A percentile compares a stretch with the other conserved stretches of the same genome.
Conservation (phyloP, 768 basidiomycete genomes). For the Lactarius evosmus region DNA sequence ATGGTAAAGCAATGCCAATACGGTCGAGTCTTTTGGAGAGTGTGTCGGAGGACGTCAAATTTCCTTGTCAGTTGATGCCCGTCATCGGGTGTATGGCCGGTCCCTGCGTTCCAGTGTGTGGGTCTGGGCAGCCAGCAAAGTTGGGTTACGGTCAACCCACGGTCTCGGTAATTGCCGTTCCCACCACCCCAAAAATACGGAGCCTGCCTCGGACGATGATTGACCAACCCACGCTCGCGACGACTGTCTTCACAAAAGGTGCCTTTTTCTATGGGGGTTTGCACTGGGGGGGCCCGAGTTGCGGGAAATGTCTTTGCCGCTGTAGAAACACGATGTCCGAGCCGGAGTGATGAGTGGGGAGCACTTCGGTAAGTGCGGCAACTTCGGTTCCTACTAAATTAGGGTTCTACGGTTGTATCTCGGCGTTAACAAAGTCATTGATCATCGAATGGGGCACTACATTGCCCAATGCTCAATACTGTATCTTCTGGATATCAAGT, state of each 20-base stretch:
- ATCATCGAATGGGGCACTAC: background rate
- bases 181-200: background rate
- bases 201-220: background rate
- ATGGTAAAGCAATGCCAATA: background rate
- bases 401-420: too few species aligned
- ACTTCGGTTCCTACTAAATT: too few species aligned
- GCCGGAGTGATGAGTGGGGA: background rate
- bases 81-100: background rate
- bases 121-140: too few species aligned
- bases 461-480: background rate
- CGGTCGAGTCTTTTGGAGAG: background rate
- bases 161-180: background rate
- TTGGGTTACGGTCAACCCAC: too few species aligned
- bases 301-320: background rate
- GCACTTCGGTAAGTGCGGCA: too few species aligned
- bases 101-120: background rate
- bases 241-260: background rate
- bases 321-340: background rate
- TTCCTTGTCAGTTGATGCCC: background rate
- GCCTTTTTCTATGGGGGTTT: background rate
- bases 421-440: too few species aligned
- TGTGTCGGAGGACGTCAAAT: background rate
- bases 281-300: background rate
- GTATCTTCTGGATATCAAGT: too few species aligned
- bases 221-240: background rate